A percentile compares a stretch with the other conserved stretches of the same genome.
These are phyloP conservation scores for Epichloe aotearoae DNA, from an alignment of 2,329 filamentous ascomycete species.

Conservation along the genomic window DNA sequence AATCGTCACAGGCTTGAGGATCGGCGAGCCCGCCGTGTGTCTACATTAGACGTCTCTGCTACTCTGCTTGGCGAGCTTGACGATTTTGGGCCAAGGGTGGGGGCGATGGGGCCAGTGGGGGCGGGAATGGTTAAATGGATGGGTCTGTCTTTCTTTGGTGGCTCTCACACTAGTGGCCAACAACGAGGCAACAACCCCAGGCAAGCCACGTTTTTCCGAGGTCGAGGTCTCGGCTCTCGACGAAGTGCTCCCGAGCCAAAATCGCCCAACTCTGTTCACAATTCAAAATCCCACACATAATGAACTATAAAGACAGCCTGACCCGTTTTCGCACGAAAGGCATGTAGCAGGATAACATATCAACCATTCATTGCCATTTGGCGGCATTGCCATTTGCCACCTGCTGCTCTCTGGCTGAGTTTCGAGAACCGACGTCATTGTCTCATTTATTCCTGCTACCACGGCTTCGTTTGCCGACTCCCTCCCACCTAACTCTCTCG, in stretches of 20 bases:
- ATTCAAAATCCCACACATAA: neutral
- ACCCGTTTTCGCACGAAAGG: neutral
- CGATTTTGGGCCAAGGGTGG: no score
- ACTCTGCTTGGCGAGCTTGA: no score
- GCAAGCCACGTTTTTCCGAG: neutral
- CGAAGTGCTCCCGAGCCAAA: neutral
- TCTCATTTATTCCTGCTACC: neutral
- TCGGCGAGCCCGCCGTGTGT: neutral
- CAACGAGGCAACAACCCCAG: neutral
- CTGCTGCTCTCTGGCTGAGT: neutral
- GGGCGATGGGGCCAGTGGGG: neutral
- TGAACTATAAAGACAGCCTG: slow-evolving; percentile 4
- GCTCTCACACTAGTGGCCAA: neutral
- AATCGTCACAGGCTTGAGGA: no score
- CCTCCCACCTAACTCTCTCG: no score
- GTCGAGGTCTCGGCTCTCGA: slow-evolving; percentile 1
- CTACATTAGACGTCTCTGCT: neutral
- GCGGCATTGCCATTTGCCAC: neutral
- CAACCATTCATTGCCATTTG: neutral
- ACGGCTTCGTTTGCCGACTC: no score
- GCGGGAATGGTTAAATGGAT: neutral
- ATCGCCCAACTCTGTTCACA: neutral
- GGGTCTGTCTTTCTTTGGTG: neutral
- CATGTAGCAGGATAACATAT: neutral
- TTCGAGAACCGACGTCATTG: no score